phyloP scores from a whole-genome alignment of 305 asterid genomes.

The Fraxinus baroniana region DNA sequence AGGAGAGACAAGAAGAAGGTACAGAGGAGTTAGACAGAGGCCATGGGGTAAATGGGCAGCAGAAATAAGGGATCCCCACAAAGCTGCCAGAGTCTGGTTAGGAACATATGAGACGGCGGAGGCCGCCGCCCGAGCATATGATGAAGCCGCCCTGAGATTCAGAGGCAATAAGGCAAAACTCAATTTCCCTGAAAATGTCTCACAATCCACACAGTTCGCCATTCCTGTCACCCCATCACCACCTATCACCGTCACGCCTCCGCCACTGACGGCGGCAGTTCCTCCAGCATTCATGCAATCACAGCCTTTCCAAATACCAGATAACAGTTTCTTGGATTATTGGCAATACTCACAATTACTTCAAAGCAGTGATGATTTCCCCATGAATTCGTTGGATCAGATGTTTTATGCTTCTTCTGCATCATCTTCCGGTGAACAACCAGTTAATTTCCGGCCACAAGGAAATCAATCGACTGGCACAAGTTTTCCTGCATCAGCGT shows the following conservation, averaged over 20 bases:
- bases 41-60: conserved; percentile 99
- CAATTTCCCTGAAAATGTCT: conserved; percentile 79
- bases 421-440: conserved; percentile 42
- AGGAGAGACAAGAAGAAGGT: conserved; percentile 59
- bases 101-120: conserved; percentile 96
- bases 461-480: conserved; percentile 29
- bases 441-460: conserved; percentile 40
- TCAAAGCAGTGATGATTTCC: conserved; percentile 41
- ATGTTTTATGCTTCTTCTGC: conserved; percentile 38
- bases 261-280: background rate
- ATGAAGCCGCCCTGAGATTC: conserved; percentile 88
- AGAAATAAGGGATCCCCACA: conserved; percentile 90
- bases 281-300: conserved; percentile 31
- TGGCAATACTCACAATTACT: conserved; percentile 64
- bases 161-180: conserved; percentile 90
- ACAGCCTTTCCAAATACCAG: conserved; percentile 14
- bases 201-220: background rate
- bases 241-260: conserved; percentile 9
- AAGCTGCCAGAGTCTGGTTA: conserved; percentile 93
- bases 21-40: conserved; percentile 91
- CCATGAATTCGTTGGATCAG: conserved; percentile 37
- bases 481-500: conserved; percentile 39
- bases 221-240: conserved; percentile 16
- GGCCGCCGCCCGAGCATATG: conserved; percentile 92
- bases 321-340: conserved; percentile 42